Evolutionary conservation across 208 protist genomes (phyloP).

Genomic region (Angomonas deanei): DNA sequence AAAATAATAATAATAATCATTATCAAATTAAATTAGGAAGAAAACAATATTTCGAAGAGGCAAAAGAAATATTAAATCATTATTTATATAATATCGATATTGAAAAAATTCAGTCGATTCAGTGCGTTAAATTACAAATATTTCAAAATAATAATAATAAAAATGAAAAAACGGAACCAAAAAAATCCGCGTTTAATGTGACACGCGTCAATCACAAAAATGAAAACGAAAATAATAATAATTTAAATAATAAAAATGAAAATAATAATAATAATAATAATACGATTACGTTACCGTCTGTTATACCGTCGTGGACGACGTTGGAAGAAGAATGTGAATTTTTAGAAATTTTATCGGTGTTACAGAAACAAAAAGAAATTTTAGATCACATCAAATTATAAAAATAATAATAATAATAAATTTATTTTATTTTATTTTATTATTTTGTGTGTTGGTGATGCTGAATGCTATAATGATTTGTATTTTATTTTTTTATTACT

Average conservation of each 20-base stretch:
- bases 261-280: conserved; percentile 1
- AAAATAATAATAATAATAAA: conserved; percentile 6
- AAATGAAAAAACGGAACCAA: background rate
- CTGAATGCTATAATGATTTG: background rate
- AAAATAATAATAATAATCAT: conserved; percentile 7
- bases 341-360: background rate
- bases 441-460: too few relatives aligned
- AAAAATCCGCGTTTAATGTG: background rate
- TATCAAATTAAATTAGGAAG: background rate
- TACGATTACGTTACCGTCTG: background rate
- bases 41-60: background rate
- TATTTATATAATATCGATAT: background rate
- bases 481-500: background rate
- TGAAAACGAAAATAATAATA: background rate
- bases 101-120: background rate
- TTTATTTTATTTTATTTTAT: conserved; percentile 4
- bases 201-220: background rate
- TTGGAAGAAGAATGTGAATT: background rate
- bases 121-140: background rate
- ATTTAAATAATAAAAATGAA: background rate
- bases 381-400: background rate
- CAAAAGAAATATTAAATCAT: background rate
- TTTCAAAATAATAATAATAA: background rate
- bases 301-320: background rate
- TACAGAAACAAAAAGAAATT: background rate